Percentiles rank a stretch among this genome's conserved stretches.
Conservation (phyloP, 768 basidiomycete genomes). For the Boletus subparvulus region DNA sequence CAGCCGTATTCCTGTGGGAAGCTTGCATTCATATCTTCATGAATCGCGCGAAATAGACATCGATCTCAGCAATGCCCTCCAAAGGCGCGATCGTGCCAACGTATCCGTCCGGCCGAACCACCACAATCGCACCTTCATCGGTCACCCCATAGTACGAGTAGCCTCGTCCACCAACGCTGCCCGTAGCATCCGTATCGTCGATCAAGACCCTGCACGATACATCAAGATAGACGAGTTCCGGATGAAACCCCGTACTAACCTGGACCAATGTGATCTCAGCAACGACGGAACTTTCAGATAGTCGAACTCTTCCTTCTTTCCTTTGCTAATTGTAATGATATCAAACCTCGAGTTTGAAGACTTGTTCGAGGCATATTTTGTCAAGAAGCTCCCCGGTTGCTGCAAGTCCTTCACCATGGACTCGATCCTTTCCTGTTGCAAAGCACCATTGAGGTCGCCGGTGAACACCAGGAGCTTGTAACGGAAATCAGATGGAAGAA, state of each 20-base stretch:
- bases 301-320: slow-evolving; percentile 34
- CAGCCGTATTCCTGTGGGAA: too few species aligned
- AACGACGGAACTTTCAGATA: slow-evolving; percentile 33
- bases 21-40: slow-evolving; percentile 14
- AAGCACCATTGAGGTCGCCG: slow-evolving; percentile 32
- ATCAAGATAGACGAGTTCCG: neutral
- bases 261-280: slow-evolving; percentile 42
- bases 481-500: slow-evolving; percentile 45
- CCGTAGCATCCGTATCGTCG: slow-evolving; percentile 52
- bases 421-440: slow-evolving; percentile 26
- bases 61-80: slow-evolving; percentile 34
- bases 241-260: slow-evolving; percentile 28
- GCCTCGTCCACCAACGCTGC: slow-evolving; percentile 49
- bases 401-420: slow-evolving; percentile 30
- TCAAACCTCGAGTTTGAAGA: slow-evolving; percentile 32
- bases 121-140: slow-evolving; percentile 28
- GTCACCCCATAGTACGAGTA: slow-evolving; percentile 53
- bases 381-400: slow-evolving; percentile 27
- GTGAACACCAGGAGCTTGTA: slow-evolving; percentile 51
- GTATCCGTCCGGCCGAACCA: slow-evolving; percentile 48
- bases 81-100: slow-evolving; percentile 57
- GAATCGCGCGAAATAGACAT: slow-evolving; percentile 51
- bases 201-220: slow-evolving; percentile 49
- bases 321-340: slow-evolving; percentile 27
- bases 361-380: slow-evolving; percentile 19